Percentiles rank a stretch among this genome's conserved stretches.
Evolutionary conservation across 176 grass and related monocot species (phyloP).

Genomic region (Ampelocalamus luodianensis): DNA sequence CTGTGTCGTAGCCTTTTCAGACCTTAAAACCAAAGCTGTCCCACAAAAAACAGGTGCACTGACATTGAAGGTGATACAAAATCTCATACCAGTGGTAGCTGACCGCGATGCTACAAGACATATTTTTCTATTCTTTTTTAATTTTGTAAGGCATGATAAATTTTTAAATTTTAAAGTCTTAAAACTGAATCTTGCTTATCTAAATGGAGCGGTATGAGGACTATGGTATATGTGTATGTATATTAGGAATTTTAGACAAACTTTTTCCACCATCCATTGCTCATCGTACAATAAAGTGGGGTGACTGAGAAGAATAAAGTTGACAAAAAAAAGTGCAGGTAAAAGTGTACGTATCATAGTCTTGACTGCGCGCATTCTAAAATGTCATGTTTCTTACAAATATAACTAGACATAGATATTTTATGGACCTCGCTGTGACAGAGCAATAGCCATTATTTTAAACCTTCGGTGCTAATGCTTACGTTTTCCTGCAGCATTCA

Average conservation of each 20-base stretch:
- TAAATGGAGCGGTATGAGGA: not conserved
- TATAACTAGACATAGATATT: not conserved
- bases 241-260: constrained; percentile 7
- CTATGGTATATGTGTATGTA: not conserved
- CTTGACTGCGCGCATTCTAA: not conserved
- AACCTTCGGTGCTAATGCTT: not conserved
- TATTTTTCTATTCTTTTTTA: not conserved
- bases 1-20: too few relatives aligned
- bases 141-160: not conserved
- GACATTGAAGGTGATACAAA: not conserved
- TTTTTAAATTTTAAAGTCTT: not conserved
- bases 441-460: not conserved
- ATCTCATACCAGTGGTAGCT: not conserved
- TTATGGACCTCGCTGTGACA: not conserved
- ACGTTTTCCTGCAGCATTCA: not conserved
- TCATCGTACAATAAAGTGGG: not conserved
- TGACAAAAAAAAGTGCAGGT: not conserved
- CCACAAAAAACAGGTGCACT: not conserved
- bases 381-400: not conserved
- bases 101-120: not conserved
- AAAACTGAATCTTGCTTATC: not conserved
- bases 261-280: not conserved
- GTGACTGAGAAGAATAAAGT: not conserved
- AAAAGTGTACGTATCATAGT: not conserved
- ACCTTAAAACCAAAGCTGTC: not conserved